Evolutionary conservation across 176 grass and related monocot species (phyloP).

Genomic region (Rhynchospora pubera): DNA sequence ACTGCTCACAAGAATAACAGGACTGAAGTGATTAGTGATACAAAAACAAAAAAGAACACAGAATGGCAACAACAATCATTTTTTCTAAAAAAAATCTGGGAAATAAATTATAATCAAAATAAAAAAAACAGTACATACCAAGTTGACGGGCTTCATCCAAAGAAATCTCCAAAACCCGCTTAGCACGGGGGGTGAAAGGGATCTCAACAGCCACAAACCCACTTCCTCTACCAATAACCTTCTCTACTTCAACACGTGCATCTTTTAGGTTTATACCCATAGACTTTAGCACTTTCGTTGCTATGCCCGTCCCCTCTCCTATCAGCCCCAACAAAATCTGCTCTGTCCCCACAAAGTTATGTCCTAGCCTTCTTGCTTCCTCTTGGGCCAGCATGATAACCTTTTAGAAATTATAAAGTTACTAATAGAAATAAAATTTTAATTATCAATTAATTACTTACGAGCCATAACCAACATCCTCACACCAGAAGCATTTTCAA

Average conservation of each 20-base stretch:
- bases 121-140: conserved; percentile 33
- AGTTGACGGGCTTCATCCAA: conserved; percentile 93
- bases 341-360: conserved; percentile 96
- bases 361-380: conserved; percentile 77
- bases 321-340: conserved; percentile 87
- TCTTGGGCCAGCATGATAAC: conserved; percentile 79
- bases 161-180: conserved; percentile 83
- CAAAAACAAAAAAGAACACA: neutral
- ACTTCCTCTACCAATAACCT: conserved; percentile 83
- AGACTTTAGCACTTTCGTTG: conserved; percentile 87
- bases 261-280: conserved; percentile 98
- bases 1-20: neutral
- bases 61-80: neutral
- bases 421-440: neutral
- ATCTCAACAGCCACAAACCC: conserved; percentile 99
- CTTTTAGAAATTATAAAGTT: neutral
- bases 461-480: neutral
- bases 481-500: neutral
- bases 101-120: neutral
- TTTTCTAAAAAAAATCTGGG: neutral
- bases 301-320: conserved; percentile 83
- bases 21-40: neutral
- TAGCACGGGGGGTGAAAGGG: conserved; percentile 96
- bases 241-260: conserved; percentile 88
- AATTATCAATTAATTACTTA: neutral